Conservation (phyloP, 2,329 filamentous ascomycete species). For the Verticillium dahliae region DNA sequence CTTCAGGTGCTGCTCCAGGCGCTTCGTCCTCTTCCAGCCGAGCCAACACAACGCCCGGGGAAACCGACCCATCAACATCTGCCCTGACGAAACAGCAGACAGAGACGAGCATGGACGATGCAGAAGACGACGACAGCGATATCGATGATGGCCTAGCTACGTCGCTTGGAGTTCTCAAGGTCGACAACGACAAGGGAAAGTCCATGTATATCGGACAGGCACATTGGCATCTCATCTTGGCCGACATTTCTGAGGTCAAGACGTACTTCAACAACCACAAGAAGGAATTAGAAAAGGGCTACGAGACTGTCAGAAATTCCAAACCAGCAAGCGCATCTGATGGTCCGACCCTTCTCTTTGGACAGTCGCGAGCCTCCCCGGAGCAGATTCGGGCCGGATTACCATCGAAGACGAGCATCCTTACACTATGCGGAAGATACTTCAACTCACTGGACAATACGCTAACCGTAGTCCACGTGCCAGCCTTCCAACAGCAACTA, state of each 20-base stretch:
- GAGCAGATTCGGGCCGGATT: conserved; percentile 73
- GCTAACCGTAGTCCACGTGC: conserved; percentile 73
- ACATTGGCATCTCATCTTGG: conserved; percentile 75
- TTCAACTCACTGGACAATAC: conserved; percentile 75
- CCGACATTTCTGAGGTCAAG: conserved; percentile 87
- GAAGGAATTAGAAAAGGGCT: conserved; percentile 79
- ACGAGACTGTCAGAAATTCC: conserved; percentile 65
- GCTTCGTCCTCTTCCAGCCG: conserved; percentile 15
- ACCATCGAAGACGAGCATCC: conserved; percentile 74
- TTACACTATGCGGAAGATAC: conserved; percentile 80
- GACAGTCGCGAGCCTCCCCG: conserved; percentile 64
- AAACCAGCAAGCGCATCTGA: conserved; percentile 54
- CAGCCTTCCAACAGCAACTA: conserved; percentile 74
- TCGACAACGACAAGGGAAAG: conserved; percentile 51
- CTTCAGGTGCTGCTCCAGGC: conserved; percentile 22
- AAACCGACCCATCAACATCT: neutral
- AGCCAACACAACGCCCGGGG: conserved; percentile 7
- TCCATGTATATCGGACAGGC: conserved; percentile 61
- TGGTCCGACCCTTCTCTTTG: conserved; percentile 74
- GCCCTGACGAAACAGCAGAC: conserved; percentile 32
- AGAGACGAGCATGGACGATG: conserved; percentile 44
- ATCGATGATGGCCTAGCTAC: conserved; percentile 62
- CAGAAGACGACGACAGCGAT: conserved; percentile 60
- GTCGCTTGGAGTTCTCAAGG: conserved; percentile 75
- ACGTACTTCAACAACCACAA: conserved; percentile 83